Evolutionary conservation across 768 basidiomycete genomes (phyloP), one percentile per base, ranked within the genome.

Genomic region (Galerina sulciceps): DNA sequence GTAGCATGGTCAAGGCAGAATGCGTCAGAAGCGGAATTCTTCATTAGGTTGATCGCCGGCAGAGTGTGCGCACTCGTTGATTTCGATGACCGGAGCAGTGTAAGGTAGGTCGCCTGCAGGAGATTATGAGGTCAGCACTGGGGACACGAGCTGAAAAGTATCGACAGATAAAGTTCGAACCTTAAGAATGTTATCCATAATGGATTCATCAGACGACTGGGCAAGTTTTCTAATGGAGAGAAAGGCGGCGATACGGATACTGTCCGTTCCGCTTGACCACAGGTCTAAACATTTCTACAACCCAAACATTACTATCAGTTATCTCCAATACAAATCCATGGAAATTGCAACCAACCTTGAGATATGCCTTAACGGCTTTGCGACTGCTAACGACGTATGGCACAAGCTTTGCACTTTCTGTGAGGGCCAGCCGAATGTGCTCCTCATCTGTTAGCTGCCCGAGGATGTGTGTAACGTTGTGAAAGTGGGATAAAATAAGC

Each of bases 11-110:
- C 81, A 51, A 94, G 74, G 62, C 87, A 89, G 75, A 92, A 99
- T 1, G 99, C 77, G 69, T 97, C 95, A 1, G 93, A 91, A 0
- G 96, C 96, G 6, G 95, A 93, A 72, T 99, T 97, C 74, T 99
- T 99, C 94, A 98, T 96, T 43, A 99, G 76, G 67, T 92, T 96
- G 73, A 99, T 91, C 2, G 91, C 87, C 18, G 96, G 95, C 9
- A 99, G 78, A 3, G 91, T 94, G 73, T 96, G 88, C 2, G 85
- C 80, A 48, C 82, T 91, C n/a, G 94, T 97, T 10, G 88, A 85
- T 69, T 94, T 94, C 45, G 89, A 87, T 6, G 86, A 88, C 26
- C 93, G 89, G 46, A 98, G 85, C 26, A 99, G 79, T 14, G 91
- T 84, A 43, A 92, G 81, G 75, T 99, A 99, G n/a, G 88, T 88